phyloP scores from a whole-genome alignment of 2,329 filamentous ascomycete species.

The Fusarium sulawesiense region DNA sequence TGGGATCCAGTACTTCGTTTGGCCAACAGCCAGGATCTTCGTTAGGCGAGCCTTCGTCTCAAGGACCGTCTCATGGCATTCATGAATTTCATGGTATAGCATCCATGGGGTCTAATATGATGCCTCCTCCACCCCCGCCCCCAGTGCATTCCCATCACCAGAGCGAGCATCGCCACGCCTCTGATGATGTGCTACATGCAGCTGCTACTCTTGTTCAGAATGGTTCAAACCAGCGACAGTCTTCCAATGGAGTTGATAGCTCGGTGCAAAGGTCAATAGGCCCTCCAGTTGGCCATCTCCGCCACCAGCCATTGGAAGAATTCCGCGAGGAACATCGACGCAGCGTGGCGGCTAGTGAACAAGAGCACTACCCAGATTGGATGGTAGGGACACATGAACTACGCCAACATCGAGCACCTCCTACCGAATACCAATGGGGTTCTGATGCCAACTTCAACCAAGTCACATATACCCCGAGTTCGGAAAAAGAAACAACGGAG shows the following conservation, averaged over 20 bases:
- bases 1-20: slow-evolving; percentile 73
- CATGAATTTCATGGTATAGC: slow-evolving; percentile 37
- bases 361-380: slow-evolving; percentile 57
- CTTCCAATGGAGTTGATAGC: slow-evolving; percentile 44
- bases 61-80: slow-evolving; percentile 37
- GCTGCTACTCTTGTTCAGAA: slow-evolving; percentile 66
- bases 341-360: slow-evolving; percentile 47
- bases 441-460: slow-evolving; percentile 73
- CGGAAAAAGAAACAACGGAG: slow-evolving; percentile 68
- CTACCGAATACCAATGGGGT: slow-evolving; percentile 70
- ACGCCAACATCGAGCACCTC: slow-evolving; percentile 50
- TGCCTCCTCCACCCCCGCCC: slow-evolving; percentile 51
- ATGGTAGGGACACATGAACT: slow-evolving; percentile 52
- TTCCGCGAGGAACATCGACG: slow-evolving; percentile 56
- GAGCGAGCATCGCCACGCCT: slow-evolving; percentile 49
- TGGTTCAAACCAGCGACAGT: slow-evolving; percentile 46
- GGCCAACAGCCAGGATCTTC: slow-evolving; percentile 61
- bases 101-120: slow-evolving; percentile 48
- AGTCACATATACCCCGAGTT: slow-evolving; percentile 67
- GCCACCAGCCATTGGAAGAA: slow-evolving; percentile 57
- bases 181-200: slow-evolving; percentile 67
- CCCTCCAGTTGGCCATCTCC: slow-evolving; percentile 55
- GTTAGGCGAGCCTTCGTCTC: slow-evolving; percentile 39
- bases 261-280: slow-evolving; percentile 45
- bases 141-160: slow-evolving; percentile 44